These are phyloP conservation scores for Phytophthora hybrid DNA, from an alignment of 352 stramenopile species.

Conservation along the genomic window DNA sequence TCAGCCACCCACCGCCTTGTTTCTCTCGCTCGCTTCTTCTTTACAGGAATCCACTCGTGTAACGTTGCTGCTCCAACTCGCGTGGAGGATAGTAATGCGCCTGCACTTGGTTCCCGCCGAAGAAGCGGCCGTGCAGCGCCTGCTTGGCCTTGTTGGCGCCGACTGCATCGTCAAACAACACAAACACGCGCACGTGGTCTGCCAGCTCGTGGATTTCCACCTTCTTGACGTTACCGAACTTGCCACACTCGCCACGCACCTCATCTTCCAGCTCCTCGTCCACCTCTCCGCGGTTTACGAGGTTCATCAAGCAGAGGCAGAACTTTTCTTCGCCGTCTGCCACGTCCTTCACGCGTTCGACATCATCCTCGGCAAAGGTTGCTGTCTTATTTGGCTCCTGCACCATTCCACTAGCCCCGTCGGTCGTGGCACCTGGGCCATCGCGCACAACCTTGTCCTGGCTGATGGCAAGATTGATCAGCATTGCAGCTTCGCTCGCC, in stretches of 20 bases:
- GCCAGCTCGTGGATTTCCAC: slow-evolving; percentile 71
- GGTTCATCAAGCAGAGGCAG: slow-evolving; percentile 78
- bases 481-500: slow-evolving; percentile 69
- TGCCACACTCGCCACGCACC: slow-evolving; percentile 72
- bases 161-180: slow-evolving; percentile 64
- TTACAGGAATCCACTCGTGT: slow-evolving; percentile 68
- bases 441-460: slow-evolving; percentile 68
- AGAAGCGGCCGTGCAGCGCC: slow-evolving; percentile 78
- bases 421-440: slow-evolving; percentile 22
- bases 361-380: slow-evolving; percentile 61
- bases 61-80: slow-evolving; percentile 55
- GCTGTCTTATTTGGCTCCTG: slow-evolving; percentile 37
- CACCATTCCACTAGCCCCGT: neutral
- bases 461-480: slow-evolving; percentile 73
- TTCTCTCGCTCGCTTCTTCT: neutral
- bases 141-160: slow-evolving; percentile 61
- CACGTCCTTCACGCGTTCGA: slow-evolving; percentile 65
- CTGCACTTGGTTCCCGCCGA: slow-evolving; percentile 79
- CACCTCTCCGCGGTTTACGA: slow-evolving; percentile 75
- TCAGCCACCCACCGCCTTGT: slow-evolving; percentile 24
- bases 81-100: slow-evolving; percentile 65
- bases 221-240: slow-evolving; percentile 62
- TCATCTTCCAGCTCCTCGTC: slow-evolving; percentile 76
- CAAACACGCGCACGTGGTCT: slow-evolving; percentile 83
- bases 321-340: slow-evolving; percentile 46